Percentiles rank a stretch among this genome's conserved stretches.
These are phyloP conservation scores for Diaporthe citrichinensis DNA, from an alignment of 2,329 filamentous ascomycete genomes.

Conservation along the genomic window DNA sequence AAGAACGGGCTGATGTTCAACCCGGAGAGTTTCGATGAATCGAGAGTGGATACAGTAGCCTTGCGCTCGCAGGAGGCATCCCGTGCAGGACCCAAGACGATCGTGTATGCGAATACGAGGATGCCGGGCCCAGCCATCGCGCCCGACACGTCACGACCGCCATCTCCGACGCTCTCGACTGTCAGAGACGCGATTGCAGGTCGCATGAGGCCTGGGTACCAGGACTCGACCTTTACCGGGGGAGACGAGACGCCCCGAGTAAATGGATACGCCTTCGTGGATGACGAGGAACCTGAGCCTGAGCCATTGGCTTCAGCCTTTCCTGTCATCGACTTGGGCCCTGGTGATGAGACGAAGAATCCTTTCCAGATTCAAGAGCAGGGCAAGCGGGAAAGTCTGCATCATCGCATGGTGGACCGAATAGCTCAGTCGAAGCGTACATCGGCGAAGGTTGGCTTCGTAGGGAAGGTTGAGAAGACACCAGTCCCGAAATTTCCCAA, in stretches of 20 bases:
- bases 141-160: constrained; percentile 65
- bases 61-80: constrained; percentile 80
- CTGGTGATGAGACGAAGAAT: constrained; percentile 75
- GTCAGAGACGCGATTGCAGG: constrained; percentile 88
- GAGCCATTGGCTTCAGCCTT: constrained; percentile 54
- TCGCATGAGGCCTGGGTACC: constrained; percentile 72
- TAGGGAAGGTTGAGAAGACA: constrained; percentile 70
- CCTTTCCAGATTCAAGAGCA: constrained; percentile 86
- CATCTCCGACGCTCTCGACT: constrained; percentile 87
- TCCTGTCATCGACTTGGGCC: constrained; percentile 69
- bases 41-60: constrained; percentile 69
- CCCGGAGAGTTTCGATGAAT: constrained; percentile 75
- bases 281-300: constrained; percentile 78
- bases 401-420: constrained; percentile 88
- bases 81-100: constrained; percentile 80
- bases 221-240: constrained; percentile 69
- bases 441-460: constrained; percentile 70
- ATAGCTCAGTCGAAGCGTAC: constrained; percentile 80
- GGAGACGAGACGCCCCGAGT: constrained; percentile 89
- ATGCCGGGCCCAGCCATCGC: constrained; percentile 67
- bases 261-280: constrained; percentile 95
- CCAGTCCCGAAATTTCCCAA: constrained; percentile 80
- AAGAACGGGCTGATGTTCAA: constrained; percentile 91
- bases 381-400: constrained; percentile 83
- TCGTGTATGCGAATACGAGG: constrained; percentile 88